Evolutionary conservation across 2,329 filamentous ascomycete species (phyloP).

Genomic region (Colletotrichum tropicale): DNA sequence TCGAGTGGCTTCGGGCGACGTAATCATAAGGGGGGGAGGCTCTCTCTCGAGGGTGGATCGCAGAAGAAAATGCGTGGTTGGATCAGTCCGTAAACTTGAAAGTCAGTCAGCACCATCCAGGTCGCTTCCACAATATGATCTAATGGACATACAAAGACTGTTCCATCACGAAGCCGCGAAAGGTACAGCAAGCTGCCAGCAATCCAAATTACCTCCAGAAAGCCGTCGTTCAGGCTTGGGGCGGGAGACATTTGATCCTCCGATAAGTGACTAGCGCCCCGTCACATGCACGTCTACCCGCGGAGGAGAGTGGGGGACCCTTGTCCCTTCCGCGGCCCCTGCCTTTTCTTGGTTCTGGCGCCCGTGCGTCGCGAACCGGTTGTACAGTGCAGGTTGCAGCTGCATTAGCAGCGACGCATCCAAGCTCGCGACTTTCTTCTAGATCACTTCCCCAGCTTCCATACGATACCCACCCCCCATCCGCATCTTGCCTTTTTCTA

Average conservation of each 20-base stretch:
- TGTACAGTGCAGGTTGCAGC: not conserved
- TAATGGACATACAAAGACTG: conserved; percentile 2
- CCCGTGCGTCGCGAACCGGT: not conserved
- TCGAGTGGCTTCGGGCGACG: conserved; percentile 7
- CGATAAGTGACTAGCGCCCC: conserved; percentile 20
- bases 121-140: not conserved
- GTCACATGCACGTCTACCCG: conserved; percentile 8
- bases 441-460: not conserved
- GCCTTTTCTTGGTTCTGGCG: not conserved
- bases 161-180: conserved; percentile 1
- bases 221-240: conserved; percentile 1
- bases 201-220: not conserved
- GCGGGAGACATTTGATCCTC: conserved; percentile 9
- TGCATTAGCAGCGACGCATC: not conserved
- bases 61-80: not conserved
- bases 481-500: not conserved
- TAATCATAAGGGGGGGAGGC: conserved; percentile 1
- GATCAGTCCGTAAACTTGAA: not conserved
- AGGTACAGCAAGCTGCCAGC: not conserved
- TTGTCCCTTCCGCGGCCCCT: not conserved
- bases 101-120: not conserved
- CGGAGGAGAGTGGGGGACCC: not conserved
- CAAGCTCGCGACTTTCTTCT: not conserved
- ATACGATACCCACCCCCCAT: not conserved
- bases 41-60: conserved; percentile 5